Evolutionary conservation across 345 rosid species (phyloP), one percentile per base, ranked within the genome.

Genomic region (Citrus australasica): DNA sequence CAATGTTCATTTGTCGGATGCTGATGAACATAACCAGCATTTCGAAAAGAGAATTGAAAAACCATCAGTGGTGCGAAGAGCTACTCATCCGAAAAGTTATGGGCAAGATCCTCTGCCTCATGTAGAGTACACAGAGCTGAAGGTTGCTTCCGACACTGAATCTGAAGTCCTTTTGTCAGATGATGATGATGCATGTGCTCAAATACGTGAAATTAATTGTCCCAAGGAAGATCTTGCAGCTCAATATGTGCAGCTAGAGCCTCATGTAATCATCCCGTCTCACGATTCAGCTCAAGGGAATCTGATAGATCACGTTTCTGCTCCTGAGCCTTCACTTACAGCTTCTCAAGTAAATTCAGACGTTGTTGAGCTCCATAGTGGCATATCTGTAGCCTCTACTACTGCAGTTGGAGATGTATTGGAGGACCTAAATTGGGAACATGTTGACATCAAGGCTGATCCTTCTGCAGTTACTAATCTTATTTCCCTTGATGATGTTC

Each of bases 71-170:
- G 76, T 75, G 33, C 61, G 13, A 67, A 71, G 76, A 78, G 81
- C 61, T 67, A 74, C 74, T 59, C 87, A 62, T 37, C 84, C 64
- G 76, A 86, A 76, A 73, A 81, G 64, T 73, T 75, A 76, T n/a
- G 76, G 77, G 51, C 70, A 80, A 67, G 80, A 85, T 84, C 67
- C 82, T 63, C 81, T 90, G 82, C 83, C 95, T 78, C 91, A 87
- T 85, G 86, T 90, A 53, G 91, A 84, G 56, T 96, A 94, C 83
- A 79, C 85, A 30, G 91, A 94, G 86, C 92, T 94, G 56, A 89
- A 90, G 75, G 60, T 89, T 81, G 80, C 80, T 81, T 90, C 98
- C 40, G 95, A 96, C 79, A 73, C 84, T 46, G 93, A 86, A 69
- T 89, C 96, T 30, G 91, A 86, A 79, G 79, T 59, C 40, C 68